phyloP scores from a whole-genome alignment of 2,329 filamentous ascomycete genomes.

The Apiospora pterosperma region DNA sequence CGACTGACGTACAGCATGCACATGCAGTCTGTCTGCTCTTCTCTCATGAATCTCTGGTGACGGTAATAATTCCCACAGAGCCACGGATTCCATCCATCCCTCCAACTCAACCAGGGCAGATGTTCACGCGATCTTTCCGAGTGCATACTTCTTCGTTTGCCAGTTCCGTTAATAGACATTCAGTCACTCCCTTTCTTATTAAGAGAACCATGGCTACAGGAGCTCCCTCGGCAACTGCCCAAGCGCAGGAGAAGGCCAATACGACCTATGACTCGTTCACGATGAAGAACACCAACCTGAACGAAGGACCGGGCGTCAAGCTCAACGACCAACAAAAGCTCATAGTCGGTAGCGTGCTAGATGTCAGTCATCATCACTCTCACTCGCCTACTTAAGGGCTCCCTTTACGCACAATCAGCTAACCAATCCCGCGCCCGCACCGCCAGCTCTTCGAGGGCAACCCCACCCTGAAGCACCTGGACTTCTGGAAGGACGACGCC shows the following conservation, averaged over 20 bases:
- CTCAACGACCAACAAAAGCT: conserved; percentile 49
- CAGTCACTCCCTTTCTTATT: neutral
- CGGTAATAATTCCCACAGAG: neutral
- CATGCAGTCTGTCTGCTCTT: neutral
- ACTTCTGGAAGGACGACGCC: conserved; percentile 56
- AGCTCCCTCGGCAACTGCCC: conserved; percentile 23
- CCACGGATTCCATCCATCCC: neutral
- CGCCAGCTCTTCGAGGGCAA: conserved; percentile 56
- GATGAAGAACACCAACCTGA: conserved; percentile 53
- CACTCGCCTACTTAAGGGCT: neutral
- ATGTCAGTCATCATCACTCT: conserved; percentile 31
- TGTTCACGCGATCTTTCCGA: neutral
- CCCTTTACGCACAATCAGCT: no score
- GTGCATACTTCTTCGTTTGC: neutral
- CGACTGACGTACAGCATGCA: neutral
- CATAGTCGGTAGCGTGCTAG: conserved; percentile 55
- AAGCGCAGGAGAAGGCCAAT: conserved; percentile 16
- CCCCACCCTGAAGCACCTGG: conserved; percentile 55
- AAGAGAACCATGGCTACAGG: conserved; percentile 23
- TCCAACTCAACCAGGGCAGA: neutral
- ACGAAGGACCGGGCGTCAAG: conserved; percentile 46
- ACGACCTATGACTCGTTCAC: conserved; percentile 24
- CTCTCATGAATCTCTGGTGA: neutral
- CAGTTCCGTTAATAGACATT: neutral
- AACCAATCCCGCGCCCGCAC: neutral